Evolutionary conservation across 768 basidiomycete genomes (phyloP).

Genomic region (Leccinum obscurum): DNA sequence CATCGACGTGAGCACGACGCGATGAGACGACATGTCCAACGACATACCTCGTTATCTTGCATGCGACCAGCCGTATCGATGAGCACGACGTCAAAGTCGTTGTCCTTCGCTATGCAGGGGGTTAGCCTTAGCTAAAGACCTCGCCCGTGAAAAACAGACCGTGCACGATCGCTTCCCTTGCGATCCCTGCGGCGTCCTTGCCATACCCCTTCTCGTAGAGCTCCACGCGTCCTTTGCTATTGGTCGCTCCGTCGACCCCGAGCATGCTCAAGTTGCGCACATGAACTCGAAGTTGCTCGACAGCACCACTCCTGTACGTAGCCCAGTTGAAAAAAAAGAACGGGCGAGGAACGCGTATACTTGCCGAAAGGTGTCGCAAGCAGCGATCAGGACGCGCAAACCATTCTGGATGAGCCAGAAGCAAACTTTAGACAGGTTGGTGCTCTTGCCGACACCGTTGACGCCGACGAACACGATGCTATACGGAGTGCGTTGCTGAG

Average conservation of each 20-base stretch:
- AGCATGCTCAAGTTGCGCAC: conserved; percentile 92
- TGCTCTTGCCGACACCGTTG: conserved; percentile 98
- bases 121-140: neutral
- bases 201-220: conserved; percentile 96
- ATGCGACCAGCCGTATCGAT: conserved; percentile 98
- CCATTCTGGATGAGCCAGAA: conserved; percentile 99
- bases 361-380: conserved; percentile 95
- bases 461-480: conserved; percentile 97
- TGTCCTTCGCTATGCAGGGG: conserved; percentile 66
- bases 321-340: conserved; percentile 1
- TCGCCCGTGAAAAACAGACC: conserved; percentile 48
- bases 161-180: conserved; percentile 89
- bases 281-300: conserved; percentile 96
- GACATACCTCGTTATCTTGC: conserved; percentile 94
- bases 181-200: conserved; percentile 98
- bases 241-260: conserved; percentile 62
- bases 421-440: conserved; percentile 96
- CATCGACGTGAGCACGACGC: conserved; percentile 3
- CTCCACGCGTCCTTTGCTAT: conserved; percentile 80
- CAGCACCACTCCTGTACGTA: conserved; percentile 79
- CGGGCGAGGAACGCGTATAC: conserved; percentile 16
- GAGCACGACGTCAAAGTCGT: conserved; percentile 93
- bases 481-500: conserved; percentile 82
- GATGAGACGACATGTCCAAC: neutral
- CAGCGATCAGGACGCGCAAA: conserved; percentile 90